These are phyloP conservation scores for Paxillus ammoniavirescens DNA, from an alignment of 768 basidiomycete species.

Conservation along the genomic window DNA sequence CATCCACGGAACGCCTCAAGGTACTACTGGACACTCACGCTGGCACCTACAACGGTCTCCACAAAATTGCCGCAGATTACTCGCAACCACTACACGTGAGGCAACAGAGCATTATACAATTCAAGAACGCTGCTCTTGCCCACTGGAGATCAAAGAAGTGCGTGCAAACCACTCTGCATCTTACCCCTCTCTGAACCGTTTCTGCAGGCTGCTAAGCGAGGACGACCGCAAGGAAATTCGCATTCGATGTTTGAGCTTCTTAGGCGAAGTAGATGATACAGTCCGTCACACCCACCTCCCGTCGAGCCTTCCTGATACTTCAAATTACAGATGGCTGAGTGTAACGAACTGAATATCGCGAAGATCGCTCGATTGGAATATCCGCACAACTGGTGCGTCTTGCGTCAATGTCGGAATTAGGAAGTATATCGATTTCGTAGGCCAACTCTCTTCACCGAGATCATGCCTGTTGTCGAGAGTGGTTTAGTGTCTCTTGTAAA, in stretches of 20 bases:
- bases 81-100: conserved; percentile 64
- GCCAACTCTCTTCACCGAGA: conserved; percentile 31
- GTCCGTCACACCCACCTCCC: conserved; percentile 40
- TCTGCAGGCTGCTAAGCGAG: conserved; percentile 60
- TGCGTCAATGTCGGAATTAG: neutral
- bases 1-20: conserved; percentile 61
- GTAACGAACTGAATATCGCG: conserved; percentile 69
- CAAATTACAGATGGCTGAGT: conserved; percentile 59
- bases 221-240: conserved; percentile 69
- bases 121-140: conserved; percentile 74
- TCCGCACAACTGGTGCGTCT: conserved; percentile 63
- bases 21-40: conserved; percentile 58
- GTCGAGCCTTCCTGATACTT: conserved; percentile 4
- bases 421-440: conserved; percentile 6
- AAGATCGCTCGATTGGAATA: conserved; percentile 81
- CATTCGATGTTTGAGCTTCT: conserved; percentile 56
- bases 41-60: conserved; percentile 69
- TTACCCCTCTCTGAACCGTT: conserved; percentile 10
- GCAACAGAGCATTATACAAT: conserved; percentile 82
- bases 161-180: conserved; percentile 16
- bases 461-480: conserved; percentile 54
- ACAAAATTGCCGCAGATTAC: conserved; percentile 67
- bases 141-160: conserved; percentile 84
- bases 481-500: conserved; percentile 51
- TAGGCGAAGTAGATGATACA: conserved; percentile 77